Base-by-base conservation (phyloP, 257 asterid genomes). In the Salvia hispanica region DNA sequence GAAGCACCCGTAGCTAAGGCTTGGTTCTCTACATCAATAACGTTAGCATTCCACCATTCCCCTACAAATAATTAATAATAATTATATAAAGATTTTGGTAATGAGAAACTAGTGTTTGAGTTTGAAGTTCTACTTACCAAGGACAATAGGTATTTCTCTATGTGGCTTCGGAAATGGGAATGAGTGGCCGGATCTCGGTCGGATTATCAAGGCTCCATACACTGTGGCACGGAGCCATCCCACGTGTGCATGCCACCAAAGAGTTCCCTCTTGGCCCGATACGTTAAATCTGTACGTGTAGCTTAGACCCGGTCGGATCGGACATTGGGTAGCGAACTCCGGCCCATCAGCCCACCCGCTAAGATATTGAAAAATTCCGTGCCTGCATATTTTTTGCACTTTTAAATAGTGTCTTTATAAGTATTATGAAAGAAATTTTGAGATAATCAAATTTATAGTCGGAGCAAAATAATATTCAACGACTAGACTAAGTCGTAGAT, bases 331-430 rank as follows among this genome's bases (percentile, higher is more conserved):
- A 3, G 70, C 55, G 33, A 34, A 87, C 4, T 63, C 91, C 0
- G 95, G 95, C 12, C 96, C 95, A 28, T 89, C 95, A 0, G 96
- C 90, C 96, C 96, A 89, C 9, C 73, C 89, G 36, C 86, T 89
- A 43, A 80, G 16, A 31, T 72, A 8, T 21, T 88, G 94, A 67
- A 82, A 79, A 31, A 88, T 9, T 5, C 96, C 96, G 76, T 88
- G 96, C 96, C 93, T 88, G 81, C 74, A 25, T 25, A 25, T 25
- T 25, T 25, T 25, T 0, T 25, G 31, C 31, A 25, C 31, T 25
- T 25, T 25, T 25, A 25, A 25, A 25, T 25, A 25, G 31, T 25
- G 31, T 25, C 31, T 25, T 25, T 25, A 25, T 25, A 25, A 25
- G 31, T 25, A 25, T 2, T 25, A 25, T 25, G 31, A 25, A 25